These are phyloP conservation scores for Colletotrichum shisoi DNA, from an alignment of 2,329 filamentous ascomycete species.

Conservation along the genomic window DNA sequence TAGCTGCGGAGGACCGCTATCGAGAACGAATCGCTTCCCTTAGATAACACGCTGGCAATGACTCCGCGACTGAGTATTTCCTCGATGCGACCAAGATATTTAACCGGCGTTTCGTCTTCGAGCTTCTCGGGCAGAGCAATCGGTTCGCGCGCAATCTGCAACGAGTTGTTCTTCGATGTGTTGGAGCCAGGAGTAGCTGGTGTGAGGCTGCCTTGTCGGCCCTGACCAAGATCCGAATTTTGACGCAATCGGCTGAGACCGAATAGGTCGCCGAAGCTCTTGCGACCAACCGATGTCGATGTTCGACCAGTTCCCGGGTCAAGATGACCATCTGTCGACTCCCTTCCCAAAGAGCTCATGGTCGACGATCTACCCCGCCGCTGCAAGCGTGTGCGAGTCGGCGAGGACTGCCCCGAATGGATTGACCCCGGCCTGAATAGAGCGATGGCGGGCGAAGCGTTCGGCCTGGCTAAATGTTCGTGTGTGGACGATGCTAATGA, in stretches of 20 bases:
- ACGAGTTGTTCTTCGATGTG: slow-evolving; percentile 81
- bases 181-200: slow-evolving; percentile 73
- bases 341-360: slow-evolving; percentile 79
- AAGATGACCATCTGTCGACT: slow-evolving; percentile 74
- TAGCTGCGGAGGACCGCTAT: slow-evolving; percentile 87
- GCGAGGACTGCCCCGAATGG: slow-evolving; percentile 72
- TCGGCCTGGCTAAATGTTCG: slow-evolving; percentile 45
- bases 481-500: slow-evolving; percentile 47
- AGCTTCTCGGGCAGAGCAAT: slow-evolving; percentile 77
- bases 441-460: slow-evolving; percentile 58
- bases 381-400: slow-evolving; percentile 65
- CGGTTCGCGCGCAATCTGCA: slow-evolving; percentile 77
- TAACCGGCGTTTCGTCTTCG: slow-evolving; percentile 88
- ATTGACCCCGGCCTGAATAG: slow-evolving; percentile 59
- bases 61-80: slow-evolving; percentile 79
- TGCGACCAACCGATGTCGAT: slow-evolving; percentile 88
- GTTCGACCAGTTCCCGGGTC: slow-evolving; percentile 74
- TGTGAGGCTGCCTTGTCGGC: slow-evolving; percentile 72
- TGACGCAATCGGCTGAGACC: slow-evolving; percentile 80
- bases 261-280: slow-evolving; percentile 91
- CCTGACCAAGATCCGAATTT: slow-evolving; percentile 74
- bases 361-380: slow-evolving; percentile 86
- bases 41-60: slow-evolving; percentile 85
- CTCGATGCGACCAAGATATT: slow-evolving; percentile 85
- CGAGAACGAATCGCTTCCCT: slow-evolving; percentile 84